Conservation (phyloP, 306 rosid genomes). For the Parietaria judaica region DNA sequence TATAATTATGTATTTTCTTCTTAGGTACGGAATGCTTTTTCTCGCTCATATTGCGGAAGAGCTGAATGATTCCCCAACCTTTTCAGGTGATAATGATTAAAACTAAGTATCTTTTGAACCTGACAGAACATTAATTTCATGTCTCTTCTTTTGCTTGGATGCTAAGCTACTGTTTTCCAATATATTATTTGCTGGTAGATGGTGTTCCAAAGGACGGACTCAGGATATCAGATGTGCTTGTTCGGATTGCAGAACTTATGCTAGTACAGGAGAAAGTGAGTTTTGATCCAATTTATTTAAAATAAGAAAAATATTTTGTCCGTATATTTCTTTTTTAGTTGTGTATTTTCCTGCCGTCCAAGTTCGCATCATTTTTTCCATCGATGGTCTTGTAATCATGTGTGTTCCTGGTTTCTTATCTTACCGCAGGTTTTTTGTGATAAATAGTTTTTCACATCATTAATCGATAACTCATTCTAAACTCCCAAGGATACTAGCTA, state of each 20-base stretch:
- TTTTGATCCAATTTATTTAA: neutral
- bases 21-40: slow-evolving; percentile 83
- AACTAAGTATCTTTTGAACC: slow-evolving; percentile 4
- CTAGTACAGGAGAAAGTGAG: slow-evolving; percentile 79
- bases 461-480: no score
- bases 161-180: slow-evolving; percentile 9
- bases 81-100: slow-evolving; percentile 58
- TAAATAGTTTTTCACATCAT: no score
- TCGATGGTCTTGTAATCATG: no score
- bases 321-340: neutral
- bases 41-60: slow-evolving; percentile 82
- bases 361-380: no score
- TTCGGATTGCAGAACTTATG: slow-evolving; percentile 72
- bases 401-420: no score
- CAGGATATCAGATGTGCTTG: slow-evolving; percentile 80
- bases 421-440: no score
- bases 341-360: neutral
- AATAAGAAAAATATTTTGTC: no score
- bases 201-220: slow-evolving; percentile 99
- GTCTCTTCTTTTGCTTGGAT: slow-evolving; percentile 7
- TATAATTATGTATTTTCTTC: neutral
- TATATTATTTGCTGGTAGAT: slow-evolving; percentile 39
- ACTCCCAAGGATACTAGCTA: no score
- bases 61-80: slow-evolving; percentile 61
- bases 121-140: neutral